Percentiles rank a stretch among this genome's conserved stretches.
Conservation (phyloP, 169 alveolate genomes). For the Plasmodium coatneyi region DNA sequence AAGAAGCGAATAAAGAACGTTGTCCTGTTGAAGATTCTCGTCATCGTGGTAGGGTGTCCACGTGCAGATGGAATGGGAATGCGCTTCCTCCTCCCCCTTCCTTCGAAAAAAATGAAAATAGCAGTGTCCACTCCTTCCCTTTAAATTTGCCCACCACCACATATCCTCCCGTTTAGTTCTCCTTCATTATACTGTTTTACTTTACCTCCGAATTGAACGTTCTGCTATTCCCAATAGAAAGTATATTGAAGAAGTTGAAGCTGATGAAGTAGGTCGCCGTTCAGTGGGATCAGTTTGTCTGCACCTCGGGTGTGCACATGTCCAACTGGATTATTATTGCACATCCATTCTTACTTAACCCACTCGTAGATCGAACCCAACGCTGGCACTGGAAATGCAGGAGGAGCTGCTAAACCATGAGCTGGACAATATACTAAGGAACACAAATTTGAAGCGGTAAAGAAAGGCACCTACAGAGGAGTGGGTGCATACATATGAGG, state of each 20-base stretch:
- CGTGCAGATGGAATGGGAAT: background rate
- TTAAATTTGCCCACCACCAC: no score
- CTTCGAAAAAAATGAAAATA: background rate
- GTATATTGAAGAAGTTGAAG: constrained; percentile 60
- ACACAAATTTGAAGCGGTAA: constrained; percentile 41
- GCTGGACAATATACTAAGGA: constrained; percentile 35
- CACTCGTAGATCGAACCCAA: constrained; percentile 32
- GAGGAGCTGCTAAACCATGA: constrained; percentile 64
- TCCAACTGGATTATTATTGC: background rate
- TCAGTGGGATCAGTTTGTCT: background rate
- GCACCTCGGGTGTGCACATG: background rate
- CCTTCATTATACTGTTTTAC: constrained; percentile 43
- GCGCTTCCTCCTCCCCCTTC: background rate
- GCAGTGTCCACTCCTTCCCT: background rate
- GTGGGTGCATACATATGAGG: background rate
- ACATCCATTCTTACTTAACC: background rate
- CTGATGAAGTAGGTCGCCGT: constrained; percentile 41
- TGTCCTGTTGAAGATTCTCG: constrained; percentile 18
- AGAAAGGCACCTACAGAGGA: background rate
- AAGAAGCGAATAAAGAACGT: constrained; percentile 27
- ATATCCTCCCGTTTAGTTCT: constrained; percentile 21
- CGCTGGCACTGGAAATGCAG: constrained; percentile 63
- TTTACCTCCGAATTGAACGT: constrained; percentile 42
- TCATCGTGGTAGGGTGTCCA: constrained; percentile 30
- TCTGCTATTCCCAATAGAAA: constrained; percentile 47